phyloP scores from a whole-genome alignment of 2,329 filamentous ascomycete species.

The Purpureocillium lavendulum region DNA sequence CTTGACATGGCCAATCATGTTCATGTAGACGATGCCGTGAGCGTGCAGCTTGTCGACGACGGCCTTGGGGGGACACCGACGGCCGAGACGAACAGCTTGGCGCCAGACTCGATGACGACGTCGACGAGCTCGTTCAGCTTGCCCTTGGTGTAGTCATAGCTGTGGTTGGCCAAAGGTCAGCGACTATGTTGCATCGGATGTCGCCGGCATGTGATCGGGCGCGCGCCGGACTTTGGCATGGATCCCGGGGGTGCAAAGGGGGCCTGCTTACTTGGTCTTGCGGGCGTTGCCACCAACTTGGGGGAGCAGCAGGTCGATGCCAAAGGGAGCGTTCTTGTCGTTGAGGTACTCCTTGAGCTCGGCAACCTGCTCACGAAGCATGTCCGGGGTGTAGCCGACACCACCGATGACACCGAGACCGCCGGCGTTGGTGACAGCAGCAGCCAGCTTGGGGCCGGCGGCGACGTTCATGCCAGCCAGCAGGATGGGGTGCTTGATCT shows the following conservation, averaged over 20 bases:
- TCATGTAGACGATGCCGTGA: constrained; percentile 91
- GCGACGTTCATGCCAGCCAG: constrained; percentile 99
- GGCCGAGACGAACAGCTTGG: constrained; percentile 91
- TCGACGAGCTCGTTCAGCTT: constrained; percentile 87
- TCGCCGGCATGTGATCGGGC: constrained; percentile 5
- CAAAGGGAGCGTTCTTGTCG: constrained; percentile 92
- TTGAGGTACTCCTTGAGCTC: constrained; percentile 83
- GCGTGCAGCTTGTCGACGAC: constrained; percentile 88
- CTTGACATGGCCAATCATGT: constrained; percentile 99
- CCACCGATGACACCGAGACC: constrained; percentile 95
- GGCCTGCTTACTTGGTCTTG: constrained; percentile 68
- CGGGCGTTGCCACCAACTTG: constrained; percentile 91
- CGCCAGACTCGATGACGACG: constrained; percentile 86
- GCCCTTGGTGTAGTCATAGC: constrained; percentile 99
- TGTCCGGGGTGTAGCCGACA: constrained; percentile 91
- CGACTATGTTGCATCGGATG: background rate
- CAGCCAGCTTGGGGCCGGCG: constrained; percentile 89
- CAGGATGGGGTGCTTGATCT: constrained; percentile 93
- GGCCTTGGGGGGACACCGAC: constrained; percentile 86
- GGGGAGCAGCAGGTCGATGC: constrained; percentile 85
- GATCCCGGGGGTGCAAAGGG: background rate
- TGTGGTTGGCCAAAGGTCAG: constrained; percentile 25
- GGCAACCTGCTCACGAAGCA: constrained; percentile 89
- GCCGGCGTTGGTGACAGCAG: constrained; percentile 93
- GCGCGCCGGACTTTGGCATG: background rate